Conservation (phyloP, 495 filamentous ascomycete species). For the Penicillium fimorum region DNA sequence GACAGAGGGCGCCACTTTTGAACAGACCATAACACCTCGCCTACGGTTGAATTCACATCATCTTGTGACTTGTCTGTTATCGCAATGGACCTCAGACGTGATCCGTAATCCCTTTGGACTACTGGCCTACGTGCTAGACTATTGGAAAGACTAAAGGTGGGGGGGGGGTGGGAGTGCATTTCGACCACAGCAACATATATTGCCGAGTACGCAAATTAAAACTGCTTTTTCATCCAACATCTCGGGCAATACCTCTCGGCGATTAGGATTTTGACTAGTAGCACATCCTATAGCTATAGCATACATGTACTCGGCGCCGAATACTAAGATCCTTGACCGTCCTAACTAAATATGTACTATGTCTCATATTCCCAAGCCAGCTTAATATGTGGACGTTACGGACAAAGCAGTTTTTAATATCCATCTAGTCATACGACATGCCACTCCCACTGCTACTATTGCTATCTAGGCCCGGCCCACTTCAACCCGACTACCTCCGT, state of each 20-base stretch:
- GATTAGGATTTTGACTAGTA: neutral
- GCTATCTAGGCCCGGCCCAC: no score
- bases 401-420: no score
- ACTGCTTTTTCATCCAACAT: neutral
- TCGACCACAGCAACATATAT: neutral
- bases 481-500: no score
- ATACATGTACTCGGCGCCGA: no score
- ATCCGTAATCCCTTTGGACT: neutral
- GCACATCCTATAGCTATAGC: neutral
- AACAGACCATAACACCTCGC: neutral
- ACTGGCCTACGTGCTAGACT: neutral
- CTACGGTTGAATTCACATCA: neutral
- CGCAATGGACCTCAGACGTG: neutral
- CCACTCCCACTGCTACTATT: no score
- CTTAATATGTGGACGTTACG: no score
- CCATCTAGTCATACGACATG: no score
- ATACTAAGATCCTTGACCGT: no score
- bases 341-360: no score
- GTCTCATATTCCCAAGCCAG: no score
- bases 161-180: neutral
- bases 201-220: neutral
- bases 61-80: neutral
- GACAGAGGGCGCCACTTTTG: no score
- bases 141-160: neutral
- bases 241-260: neutral